A percentile compares a stretch with the other conserved stretches of the same genome.
Evolutionary conservation across 345 rosid species (phyloP).

Genomic region (Populus ilicifolia): DNA sequence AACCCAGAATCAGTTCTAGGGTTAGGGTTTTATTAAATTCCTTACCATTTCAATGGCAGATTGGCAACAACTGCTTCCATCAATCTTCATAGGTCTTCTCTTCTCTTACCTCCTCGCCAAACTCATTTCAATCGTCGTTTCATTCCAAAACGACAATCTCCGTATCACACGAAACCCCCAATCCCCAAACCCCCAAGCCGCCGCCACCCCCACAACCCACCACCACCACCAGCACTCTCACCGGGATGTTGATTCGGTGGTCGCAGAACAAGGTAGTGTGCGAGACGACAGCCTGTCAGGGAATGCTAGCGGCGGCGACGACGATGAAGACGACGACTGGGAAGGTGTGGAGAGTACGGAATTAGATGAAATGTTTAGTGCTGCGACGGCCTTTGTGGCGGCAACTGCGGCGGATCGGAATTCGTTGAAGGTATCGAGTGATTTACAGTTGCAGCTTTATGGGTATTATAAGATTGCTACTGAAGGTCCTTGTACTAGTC

Average conservation of each 20-base stretch:
- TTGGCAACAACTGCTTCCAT: slow-evolving; percentile 72
- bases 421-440: slow-evolving; percentile 53
- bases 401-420: slow-evolving; percentile 63
- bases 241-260: slow-evolving; percentile 49
- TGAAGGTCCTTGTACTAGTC: slow-evolving; percentile 78
- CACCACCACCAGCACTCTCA: neutral
- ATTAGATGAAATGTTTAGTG: slow-evolving; percentile 79
- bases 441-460: slow-evolving; percentile 76
- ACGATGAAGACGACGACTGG: slow-evolving; percentile 66
- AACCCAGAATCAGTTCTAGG: neutral
- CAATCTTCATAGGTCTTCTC: slow-evolving; percentile 66
- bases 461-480: slow-evolving; percentile 85
- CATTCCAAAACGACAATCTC: slow-evolving; percentile 79
- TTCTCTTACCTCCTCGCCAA: slow-evolving; percentile 92
- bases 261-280: slow-evolving; percentile 77
- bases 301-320: slow-evolving; percentile 26
- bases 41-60: slow-evolving; percentile 46
- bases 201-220: neutral
- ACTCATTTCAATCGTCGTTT: slow-evolving; percentile 72
- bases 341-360: slow-evolving; percentile 95
- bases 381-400: slow-evolving; percentile 74
- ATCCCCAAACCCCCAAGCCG: slow-evolving; percentile 13
- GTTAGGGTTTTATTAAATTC: slow-evolving; percentile 18
- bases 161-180: slow-evolving; percentile 40
- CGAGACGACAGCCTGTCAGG: slow-evolving; percentile 54